Base-by-base conservation (phyloP, 768 basidiomycete species). In the Nidularia pulvinata region DNA sequence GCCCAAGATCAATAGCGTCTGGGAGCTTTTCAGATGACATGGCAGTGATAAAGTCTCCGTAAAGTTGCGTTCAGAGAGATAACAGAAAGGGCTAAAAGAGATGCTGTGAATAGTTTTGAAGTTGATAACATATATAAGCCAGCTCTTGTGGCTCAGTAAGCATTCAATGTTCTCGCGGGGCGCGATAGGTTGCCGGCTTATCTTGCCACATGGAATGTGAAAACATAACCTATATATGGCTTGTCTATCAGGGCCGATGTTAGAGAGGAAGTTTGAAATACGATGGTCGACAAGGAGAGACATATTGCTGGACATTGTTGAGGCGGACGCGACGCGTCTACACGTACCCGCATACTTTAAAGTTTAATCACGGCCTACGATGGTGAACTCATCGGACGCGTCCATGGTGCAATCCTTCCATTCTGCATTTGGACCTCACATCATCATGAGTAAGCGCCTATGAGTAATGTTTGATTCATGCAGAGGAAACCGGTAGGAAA, bases 1-100 rank as follows among this genome's bases (percentile, higher is more conserved):
- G 86, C 19, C 83, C 84, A 45, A 91, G 71, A 69, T 92, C 88
- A 53, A 88, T 71, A 1, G 86, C 77, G 42, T 82, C 75, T 49
- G 62, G 58, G 11, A 54, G 64, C 57, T 76, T 74, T 59, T 75
- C 73, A 11, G 22, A 10, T 13, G 30, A 19, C 54, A 51, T 48
- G 39, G 33, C 5, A 33, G 39, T 19, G 19, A 19, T 19, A 19
- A 19, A 19, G 19, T 19, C 19, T 19, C 19, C 19, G 19, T 19
- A 19, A 19, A 19, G 19, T 19, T 19, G 19, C 19, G 19, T 19
- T 19, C 19, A 19, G 19, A 19, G 19, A 19, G 19, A 19, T 19
- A 19, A 19, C 19, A 19, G 19, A 19, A 19, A 19, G 19, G 19
- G 19, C 19, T 19, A 19, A 19, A 19, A 19, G 19, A 19, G 19